Conservation (phyloP, 768 basidiomycete species). For the Psilocybe cyanescens region DNA sequence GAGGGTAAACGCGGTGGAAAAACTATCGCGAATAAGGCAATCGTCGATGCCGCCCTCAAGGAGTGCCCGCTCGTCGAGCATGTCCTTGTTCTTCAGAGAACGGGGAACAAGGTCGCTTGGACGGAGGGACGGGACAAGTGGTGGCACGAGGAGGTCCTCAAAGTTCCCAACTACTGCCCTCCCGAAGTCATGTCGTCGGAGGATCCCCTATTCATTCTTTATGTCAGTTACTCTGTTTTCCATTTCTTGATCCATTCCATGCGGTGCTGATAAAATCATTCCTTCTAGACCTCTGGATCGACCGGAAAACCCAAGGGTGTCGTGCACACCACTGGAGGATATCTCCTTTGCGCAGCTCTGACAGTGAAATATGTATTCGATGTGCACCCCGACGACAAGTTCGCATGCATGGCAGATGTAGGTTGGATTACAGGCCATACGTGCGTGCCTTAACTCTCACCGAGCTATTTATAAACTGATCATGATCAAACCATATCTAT, state of each 20-base stretch:
- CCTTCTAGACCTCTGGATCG: conserved; percentile 84
- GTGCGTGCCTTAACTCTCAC: conserved; percentile 34
- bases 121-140: conserved; percentile 86
- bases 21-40: conserved; percentile 90
- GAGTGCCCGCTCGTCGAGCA: conserved; percentile 87
- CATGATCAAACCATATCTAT: conserved; percentile 3
- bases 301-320: conserved; percentile 98
- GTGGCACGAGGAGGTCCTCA: conserved; percentile 94
- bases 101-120: conserved; percentile 83
- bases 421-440: conserved; percentile 99
- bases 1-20: conserved; percentile 96
- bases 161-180: conserved; percentile 87
- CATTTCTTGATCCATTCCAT: background rate
- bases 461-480: conserved; percentile 11
- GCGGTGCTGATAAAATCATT: conserved; percentile 12
- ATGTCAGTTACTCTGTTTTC: conserved; percentile 59
- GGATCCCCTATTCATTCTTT: conserved; percentile 98
- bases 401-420: conserved; percentile 98
- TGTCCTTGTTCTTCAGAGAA: conserved; percentile 86
- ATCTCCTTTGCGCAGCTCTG: conserved; percentile 88
- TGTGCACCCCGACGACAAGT: conserved; percentile 93
- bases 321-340: conserved; percentile 87
- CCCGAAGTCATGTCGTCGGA: conserved; percentile 89
- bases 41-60: conserved; percentile 90
- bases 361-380: conserved; percentile 99